Evolutionary conservation across 345 rosid species (phyloP), one percentile per base, ranked within the genome.

Genomic region (Acer yangbiense): DNA sequence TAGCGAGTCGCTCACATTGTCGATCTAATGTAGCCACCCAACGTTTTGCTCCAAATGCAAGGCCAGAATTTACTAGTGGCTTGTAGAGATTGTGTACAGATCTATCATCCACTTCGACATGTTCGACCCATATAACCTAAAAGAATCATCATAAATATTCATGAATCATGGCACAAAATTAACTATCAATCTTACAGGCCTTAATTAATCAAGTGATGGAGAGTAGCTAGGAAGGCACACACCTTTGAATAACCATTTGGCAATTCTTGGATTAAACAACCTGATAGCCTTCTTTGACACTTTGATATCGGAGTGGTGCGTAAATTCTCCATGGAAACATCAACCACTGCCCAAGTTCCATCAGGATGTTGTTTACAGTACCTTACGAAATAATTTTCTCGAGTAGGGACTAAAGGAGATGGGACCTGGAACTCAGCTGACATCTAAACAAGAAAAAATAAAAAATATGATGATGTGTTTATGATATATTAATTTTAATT

Each of bases 221-320:
- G 39, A 35, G 39, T 4, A 35, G 39, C 27, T 35, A 27, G 61
- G n/a, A 35, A 23, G 8, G 17, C 72, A 93, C 99, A 13, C 69
- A 93, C 99, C 99, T 95, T 95, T 1, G 99, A 95, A 85, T 93
- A 93, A 20, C 98, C 98, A 83, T 93, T 93, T 52, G 89, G 96
- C 80, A 95, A 55, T 85, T 93, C 98, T 82, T 91, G 96, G 79
- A 95, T 95, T 46, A 95, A 75, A 78, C 99, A 95, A 70, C 99
- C 99, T 0, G 99, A 95, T 23, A 97, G 97, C 87, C 98, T 89
- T 85, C 98, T 91, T 82, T 94, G 80, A 77, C 87, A 80, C 83
- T 87, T 91, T 4, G 83, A 76, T 43, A 81, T 72, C 0, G 88
- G 84, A 81, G 72, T 80, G 80, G 71, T 80, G 64, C 90, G 82